Evolutionary conservation across 2,329 filamentous ascomycete species (phyloP).

Genomic region (Hortaea werneckii): DNA sequence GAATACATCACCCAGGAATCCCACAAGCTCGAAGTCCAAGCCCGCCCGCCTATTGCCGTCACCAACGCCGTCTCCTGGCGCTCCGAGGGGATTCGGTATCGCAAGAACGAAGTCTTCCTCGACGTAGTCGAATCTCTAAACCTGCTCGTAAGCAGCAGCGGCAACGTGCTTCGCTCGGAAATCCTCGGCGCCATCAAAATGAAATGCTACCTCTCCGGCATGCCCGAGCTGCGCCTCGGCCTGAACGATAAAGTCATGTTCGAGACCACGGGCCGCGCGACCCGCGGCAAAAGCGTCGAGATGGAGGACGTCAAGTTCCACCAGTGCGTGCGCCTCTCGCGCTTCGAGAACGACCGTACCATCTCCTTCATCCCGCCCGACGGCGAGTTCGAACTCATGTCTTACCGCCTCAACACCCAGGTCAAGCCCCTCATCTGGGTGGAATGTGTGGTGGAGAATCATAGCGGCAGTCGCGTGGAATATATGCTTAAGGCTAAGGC

Average conservation of each 20-base stretch:
- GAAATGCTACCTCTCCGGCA: conserved; percentile 98
- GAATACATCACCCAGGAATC: conserved; percentile 97
- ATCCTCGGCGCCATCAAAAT: conserved; percentile 97
- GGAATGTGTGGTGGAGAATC: conserved; percentile 91
- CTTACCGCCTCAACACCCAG: conserved; percentile 94
- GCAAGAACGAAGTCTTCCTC: conserved; percentile 98
- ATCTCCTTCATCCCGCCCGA: conserved; percentile 98
- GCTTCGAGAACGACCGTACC: conserved; percentile 96
- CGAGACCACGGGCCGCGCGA: conserved; percentile 88
- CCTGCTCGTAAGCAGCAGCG: conserved; percentile 83
- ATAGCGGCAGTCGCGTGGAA: conserved; percentile 90
- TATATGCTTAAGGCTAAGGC: conserved; percentile 98
- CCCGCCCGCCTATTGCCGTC: conserved; percentile 89
- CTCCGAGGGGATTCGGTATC: conserved; percentile 93
- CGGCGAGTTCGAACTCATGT: conserved; percentile 99
- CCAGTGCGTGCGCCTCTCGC: conserved; percentile 87
- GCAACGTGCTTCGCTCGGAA: conserved; percentile 90
- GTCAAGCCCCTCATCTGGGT: conserved; percentile 99
- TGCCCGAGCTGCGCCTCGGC: conserved; percentile 89
- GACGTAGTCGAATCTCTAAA: conserved; percentile 96
- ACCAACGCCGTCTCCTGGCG: conserved; percentile 98
- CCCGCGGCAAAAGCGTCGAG: conserved; percentile 91
- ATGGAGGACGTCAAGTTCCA: conserved; percentile 99
- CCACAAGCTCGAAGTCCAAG: conserved; percentile 95
- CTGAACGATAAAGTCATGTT: conserved; percentile 99